phyloP scores from a whole-genome alignment of 345 rosid species.

The Citrus sp. region DNA sequence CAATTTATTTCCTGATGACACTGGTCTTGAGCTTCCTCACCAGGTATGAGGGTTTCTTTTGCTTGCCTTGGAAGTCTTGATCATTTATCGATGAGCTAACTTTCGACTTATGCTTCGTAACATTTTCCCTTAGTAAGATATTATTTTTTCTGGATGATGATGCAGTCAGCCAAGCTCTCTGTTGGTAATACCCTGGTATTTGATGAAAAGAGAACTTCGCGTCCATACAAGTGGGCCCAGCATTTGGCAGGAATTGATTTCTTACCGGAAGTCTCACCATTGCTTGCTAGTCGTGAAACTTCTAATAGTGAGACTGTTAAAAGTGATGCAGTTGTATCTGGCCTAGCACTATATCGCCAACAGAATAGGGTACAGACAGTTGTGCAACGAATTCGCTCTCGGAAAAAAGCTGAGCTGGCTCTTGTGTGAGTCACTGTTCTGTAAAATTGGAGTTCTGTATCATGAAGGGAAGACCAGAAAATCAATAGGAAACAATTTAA shows the following conservation, averaged over 20 bases:
- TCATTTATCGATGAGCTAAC: not conserved
- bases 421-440: slow-evolving; percentile 69
- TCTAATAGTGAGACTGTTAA: slow-evolving; percentile 43
- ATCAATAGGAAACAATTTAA: slow-evolving; percentile 13
- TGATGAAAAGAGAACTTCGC: slow-evolving; percentile 59
- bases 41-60: slow-evolving; percentile 45
- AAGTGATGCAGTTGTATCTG: slow-evolving; percentile 46
- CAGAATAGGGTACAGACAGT: slow-evolving; percentile 71
- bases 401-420: slow-evolving; percentile 64
- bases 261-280: slow-evolving; percentile 80
- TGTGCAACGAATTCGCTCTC: slow-evolving; percentile 70
- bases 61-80: not conserved
- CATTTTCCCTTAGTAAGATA: slow-evolving; percentile 11
- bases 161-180: slow-evolving; percentile 83
- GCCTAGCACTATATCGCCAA: slow-evolving; percentile 60
- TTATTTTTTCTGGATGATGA: slow-evolving; percentile 17
- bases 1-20: slow-evolving; percentile 77
- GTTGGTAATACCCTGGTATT: slow-evolving; percentile 51
- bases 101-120: not conserved
- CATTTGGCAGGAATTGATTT: slow-evolving; percentile 92
- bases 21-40: slow-evolving; percentile 86
- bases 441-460: slow-evolving; percentile 38
- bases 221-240: slow-evolving; percentile 93
- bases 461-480: slow-evolving; percentile 20
- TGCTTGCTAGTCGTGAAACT: slow-evolving; percentile 47